Evolutionary conservation across 139 green algal species (phyloP).

Genomic region (Tetratostichococcus sp.): DNA sequence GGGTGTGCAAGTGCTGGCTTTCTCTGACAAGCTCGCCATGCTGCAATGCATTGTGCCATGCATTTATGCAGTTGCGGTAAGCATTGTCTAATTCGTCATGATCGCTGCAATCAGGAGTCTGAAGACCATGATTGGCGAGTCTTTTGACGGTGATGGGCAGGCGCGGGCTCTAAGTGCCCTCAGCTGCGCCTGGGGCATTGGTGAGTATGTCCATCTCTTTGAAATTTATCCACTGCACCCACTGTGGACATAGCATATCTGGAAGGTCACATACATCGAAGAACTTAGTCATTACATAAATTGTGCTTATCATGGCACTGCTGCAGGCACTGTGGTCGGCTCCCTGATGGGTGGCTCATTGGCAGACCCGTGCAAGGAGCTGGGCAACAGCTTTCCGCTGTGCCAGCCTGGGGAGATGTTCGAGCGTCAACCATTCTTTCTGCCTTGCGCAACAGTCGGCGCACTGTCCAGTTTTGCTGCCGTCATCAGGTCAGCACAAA

Average conservation of each 20-base stretch:
- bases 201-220: not conserved
- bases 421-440: not conserved
- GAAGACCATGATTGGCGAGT: not conserved
- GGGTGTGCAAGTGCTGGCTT: too few species aligned
- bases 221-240: too few species aligned
- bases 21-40: too few species aligned
- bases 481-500: not conserved
- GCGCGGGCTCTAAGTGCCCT: not conserved
- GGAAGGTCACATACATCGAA: too few species aligned
- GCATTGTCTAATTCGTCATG: too few species aligned
- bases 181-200: not conserved
- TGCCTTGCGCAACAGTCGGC: not conserved
- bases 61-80: too few species aligned
- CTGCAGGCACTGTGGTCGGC: not conserved
- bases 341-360: not conserved
- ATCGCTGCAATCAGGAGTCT: too few species aligned
- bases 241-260: too few species aligned
- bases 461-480: not conserved
- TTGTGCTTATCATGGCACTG: not conserved
- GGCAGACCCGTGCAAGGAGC: not conserved
- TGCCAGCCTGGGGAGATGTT: not conserved
- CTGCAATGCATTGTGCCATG: too few species aligned
- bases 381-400: not conserved
- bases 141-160: not conserved
- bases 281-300: too few species aligned